phyloP scores from a whole-genome alignment of 805 yeast species.

The Hanseniaspora meyeri region DNA sequence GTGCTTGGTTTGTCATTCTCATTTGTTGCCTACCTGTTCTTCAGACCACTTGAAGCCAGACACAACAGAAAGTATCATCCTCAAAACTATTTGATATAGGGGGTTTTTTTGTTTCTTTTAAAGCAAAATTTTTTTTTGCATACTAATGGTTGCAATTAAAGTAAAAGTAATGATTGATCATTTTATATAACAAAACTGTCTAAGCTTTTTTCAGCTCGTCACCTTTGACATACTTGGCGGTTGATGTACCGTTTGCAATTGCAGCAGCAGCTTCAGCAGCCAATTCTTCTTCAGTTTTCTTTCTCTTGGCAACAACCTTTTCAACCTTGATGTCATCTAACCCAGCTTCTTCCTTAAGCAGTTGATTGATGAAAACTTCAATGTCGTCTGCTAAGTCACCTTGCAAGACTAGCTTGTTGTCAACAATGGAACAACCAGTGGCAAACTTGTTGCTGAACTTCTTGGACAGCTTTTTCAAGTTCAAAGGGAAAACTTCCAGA shows the following conservation, averaged over 20 bases:
- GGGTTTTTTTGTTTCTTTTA: no score
- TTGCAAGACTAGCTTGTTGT: slow-evolving; percentile 78
- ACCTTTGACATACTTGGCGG: slow-evolving; percentile 13
- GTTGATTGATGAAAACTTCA: slow-evolving; percentile 55
- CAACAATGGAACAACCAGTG: slow-evolving; percentile 88
- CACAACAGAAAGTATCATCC: slow-evolving; percentile 27
- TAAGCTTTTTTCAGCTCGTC: slow-evolving; percentile 5
- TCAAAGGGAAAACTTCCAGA: slow-evolving; percentile 76
- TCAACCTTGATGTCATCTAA: slow-evolving; percentile 79
- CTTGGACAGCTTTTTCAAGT: slow-evolving; percentile 81
- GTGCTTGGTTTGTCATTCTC: slow-evolving; percentile 64
- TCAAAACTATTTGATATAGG: neutral
- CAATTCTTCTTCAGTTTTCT: slow-evolving; percentile 17
- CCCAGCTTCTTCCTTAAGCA: slow-evolving; percentile 64
- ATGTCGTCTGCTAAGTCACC: slow-evolving; percentile 93
- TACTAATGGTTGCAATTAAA: no score
- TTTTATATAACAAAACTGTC: neutral
- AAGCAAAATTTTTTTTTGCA: neutral
- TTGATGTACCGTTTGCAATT: slow-evolving; percentile 11
- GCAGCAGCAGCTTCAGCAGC: slow-evolving; percentile 13
- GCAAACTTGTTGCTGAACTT: slow-evolving; percentile 90
- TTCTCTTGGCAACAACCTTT: slow-evolving; percentile 64
- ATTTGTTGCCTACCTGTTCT: slow-evolving; percentile 45
- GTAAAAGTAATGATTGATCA: neutral
- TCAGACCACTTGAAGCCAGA: slow-evolving; percentile 57